Conservation (phyloP, 2,329 filamentous ascomycete species). For the Fusarium paranaense region DNA sequence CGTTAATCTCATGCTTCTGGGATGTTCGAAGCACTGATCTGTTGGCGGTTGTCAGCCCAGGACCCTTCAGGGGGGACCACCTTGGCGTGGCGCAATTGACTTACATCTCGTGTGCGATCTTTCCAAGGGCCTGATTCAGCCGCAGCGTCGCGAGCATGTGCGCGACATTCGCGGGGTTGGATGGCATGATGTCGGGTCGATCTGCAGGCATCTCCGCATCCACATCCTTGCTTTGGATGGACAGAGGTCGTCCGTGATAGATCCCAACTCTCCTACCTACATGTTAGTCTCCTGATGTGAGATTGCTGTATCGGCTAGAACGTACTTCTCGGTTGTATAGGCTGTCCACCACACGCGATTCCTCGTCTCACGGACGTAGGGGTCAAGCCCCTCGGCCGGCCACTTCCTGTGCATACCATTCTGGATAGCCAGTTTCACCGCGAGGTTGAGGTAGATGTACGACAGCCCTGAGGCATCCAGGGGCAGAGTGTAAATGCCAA, state of each 20-base stretch:
- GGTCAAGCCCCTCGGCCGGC: conserved; percentile 58
- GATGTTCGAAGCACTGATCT: conserved; percentile 51
- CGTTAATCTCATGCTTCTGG: conserved; percentile 47
- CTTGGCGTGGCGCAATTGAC: conserved; percentile 10
- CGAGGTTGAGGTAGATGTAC: conserved; percentile 68
- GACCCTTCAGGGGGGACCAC: not conserved
- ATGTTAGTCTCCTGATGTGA: conserved; percentile 23
- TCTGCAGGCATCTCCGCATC: conserved; percentile 65
- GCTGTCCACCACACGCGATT: conserved; percentile 69
- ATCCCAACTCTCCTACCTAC: conserved; percentile 62
- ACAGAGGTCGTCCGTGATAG: conserved; percentile 66
- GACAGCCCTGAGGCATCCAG: conserved; percentile 67
- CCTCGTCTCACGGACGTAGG: conserved; percentile 62
- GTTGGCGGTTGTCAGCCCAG: conserved; percentile 14
- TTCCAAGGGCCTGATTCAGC: conserved; percentile 50
- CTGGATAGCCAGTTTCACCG: conserved; percentile 68
- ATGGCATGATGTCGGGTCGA: conserved; percentile 55
- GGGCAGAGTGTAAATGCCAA: conserved; percentile 66
- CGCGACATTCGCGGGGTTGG: conserved; percentile 56
- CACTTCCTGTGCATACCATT: conserved; percentile 70
- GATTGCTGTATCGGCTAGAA: not conserved
- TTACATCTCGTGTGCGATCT: conserved; percentile 55
- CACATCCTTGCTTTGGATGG: conserved; percentile 63
- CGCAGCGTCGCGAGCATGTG: conserved; percentile 59
- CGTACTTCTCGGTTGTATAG: conserved; percentile 67